phyloP scores from a whole-genome alignment of 2,329 filamentous ascomycete genomes.

The Aphanocladium album region DNA sequence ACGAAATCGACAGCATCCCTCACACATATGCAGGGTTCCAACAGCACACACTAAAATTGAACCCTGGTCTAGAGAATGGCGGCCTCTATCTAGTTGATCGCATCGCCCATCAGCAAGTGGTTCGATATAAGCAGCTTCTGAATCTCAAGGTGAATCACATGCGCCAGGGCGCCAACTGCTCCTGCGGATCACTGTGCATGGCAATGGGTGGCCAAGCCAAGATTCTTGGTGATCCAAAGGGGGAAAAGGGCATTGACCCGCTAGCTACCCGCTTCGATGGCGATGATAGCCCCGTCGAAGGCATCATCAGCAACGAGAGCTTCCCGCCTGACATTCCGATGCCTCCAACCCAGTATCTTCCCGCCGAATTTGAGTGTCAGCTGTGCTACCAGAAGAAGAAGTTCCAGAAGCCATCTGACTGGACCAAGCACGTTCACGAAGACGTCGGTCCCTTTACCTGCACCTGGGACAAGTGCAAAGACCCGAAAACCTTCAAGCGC shows the following conservation, averaged over 20 bases:
- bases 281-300: conserved; percentile 64
- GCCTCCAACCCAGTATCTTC: conserved; percentile 70
- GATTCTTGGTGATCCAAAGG: conserved; percentile 51
- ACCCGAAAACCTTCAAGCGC: conserved; percentile 88
- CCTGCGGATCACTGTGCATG: conserved; percentile 58
- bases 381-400: conserved; percentile 82
- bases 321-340: conserved; percentile 79
- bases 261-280: conserved; percentile 44
- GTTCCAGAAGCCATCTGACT: conserved; percentile 87
- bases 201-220: conserved; percentile 61
- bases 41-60: conserved; percentile 65
- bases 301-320: conserved; percentile 62
- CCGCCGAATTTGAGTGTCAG: conserved; percentile 85
- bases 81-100: conserved; percentile 67
- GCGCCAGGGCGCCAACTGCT: conserved; percentile 55
- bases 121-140: conserved; percentile 73
- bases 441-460: conserved; percentile 92
- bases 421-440: conserved; percentile 95
- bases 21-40: conserved; percentile 74
- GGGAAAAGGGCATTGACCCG: conserved; percentile 54
- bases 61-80: conserved; percentile 58
- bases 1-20: conserved; percentile 61
- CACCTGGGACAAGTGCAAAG: conserved; percentile 76
- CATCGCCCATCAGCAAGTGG: conserved; percentile 74
- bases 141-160: conserved; percentile 67